Conservation (phyloP, 352 stramenopile species). For the Globisporangium viniferum region DNA sequence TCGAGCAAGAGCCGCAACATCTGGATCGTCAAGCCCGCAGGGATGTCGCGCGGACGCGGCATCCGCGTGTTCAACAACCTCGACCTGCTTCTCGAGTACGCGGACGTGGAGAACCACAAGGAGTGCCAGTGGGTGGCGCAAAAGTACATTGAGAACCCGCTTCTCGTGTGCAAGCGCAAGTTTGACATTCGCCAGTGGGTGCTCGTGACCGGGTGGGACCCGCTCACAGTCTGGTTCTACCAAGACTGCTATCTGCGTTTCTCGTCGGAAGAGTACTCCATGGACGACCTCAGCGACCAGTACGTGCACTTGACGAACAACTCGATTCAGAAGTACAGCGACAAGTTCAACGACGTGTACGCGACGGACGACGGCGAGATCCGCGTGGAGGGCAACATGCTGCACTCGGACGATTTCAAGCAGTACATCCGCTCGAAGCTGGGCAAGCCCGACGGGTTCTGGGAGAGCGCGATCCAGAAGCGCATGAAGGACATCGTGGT, state of each 20-base stretch:
- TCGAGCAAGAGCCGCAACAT: conserved; percentile 66
- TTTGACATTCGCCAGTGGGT: conserved; percentile 94
- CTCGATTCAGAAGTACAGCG: conserved; percentile 90
- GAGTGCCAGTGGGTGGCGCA: conserved; percentile 86
- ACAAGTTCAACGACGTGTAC: conserved; percentile 87
- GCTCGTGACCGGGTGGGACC: conserved; percentile 91
- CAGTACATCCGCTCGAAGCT: conserved; percentile 37
- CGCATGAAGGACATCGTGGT: conserved; percentile 88
- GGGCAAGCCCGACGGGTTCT: conserved; percentile 30
- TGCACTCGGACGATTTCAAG: conserved; percentile 75
- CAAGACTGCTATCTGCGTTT: conserved; percentile 92
- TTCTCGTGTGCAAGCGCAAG: conserved; percentile 85
- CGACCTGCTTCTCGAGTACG: conserved; percentile 75
- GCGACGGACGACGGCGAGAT: conserved; percentile 59
- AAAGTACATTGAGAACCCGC: conserved; percentile 89
- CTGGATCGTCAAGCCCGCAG: conserved; percentile 93
- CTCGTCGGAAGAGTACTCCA: conserved; percentile 80
- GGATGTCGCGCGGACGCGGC: conserved; percentile 77
- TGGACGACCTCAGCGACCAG: conserved; percentile 76
- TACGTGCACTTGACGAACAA: conserved; percentile 95
- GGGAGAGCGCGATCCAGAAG: conserved; percentile 51
- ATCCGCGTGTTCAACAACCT: conserved; percentile 90
- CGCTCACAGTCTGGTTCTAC: conserved; percentile 92
- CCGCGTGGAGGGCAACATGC: conserved; percentile 69
- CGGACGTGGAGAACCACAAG: conserved; percentile 84